These are phyloP conservation scores for Trichoderma sp. DNA, from an alignment of 2,329 filamentous ascomycete species.

Conservation along the genomic window DNA sequence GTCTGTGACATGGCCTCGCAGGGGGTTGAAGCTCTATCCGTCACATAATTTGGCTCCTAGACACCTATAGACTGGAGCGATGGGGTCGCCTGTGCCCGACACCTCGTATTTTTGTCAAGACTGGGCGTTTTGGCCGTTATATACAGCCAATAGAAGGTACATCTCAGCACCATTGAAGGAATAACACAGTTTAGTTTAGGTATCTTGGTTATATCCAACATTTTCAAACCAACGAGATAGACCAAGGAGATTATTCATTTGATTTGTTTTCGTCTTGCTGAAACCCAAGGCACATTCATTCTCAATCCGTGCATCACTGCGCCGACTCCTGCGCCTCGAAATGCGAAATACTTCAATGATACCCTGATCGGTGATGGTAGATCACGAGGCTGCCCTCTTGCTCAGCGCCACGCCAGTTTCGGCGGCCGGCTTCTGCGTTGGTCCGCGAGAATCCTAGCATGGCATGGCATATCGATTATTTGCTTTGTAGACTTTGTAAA, in stretches of 20 bases:
- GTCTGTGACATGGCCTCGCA: not conserved
- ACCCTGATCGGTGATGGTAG: not conserved
- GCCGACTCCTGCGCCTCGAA: not conserved
- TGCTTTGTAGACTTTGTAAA: not conserved
- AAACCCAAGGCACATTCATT: not conserved
- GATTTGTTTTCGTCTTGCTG: not conserved
- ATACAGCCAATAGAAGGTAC: not conserved
- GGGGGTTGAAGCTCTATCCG: not conserved
- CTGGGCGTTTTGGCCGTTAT: not conserved
- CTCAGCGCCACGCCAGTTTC: not conserved
- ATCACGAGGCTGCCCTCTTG: not conserved
- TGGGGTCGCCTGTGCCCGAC: not conserved
- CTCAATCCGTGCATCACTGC: not conserved
- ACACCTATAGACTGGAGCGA: not conserved
- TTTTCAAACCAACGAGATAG: not conserved
- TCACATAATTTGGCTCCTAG: not conserved
- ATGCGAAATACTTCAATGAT: not conserved
- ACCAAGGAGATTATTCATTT: not conserved
- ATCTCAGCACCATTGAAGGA: not conserved
- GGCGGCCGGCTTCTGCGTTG: not conserved
- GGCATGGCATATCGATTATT: not conserved
- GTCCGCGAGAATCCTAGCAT: not conserved
- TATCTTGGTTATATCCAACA: not conserved
- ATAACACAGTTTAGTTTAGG: too few species aligned
- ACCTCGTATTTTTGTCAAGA: not conserved